Evolutionary conservation across 805 yeast species (phyloP), one percentile per base, ranked within the genome.

Genomic region (Wickerhamia fluorescens): DNA sequence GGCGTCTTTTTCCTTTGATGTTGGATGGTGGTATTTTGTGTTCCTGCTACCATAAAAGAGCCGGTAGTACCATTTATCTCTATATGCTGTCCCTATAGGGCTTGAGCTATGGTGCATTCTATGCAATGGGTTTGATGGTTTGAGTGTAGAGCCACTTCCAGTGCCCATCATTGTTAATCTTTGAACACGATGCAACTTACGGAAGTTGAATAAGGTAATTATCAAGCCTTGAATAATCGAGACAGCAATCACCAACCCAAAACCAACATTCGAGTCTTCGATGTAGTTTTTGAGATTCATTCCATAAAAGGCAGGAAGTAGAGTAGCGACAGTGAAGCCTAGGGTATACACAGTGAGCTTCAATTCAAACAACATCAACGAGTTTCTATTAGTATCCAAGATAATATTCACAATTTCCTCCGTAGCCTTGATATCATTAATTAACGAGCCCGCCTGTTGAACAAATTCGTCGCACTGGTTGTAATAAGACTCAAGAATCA

Each of bases 361-460:
- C 38, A 88, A 60, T 46, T 88, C 95, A 41, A 81, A 76, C 33
- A 88, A 67, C 94, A 88, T 85, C 37, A 88, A 61, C 3, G 94
- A 75, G 56, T 88, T 88, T 59, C 96, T 74, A 47, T 86, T 86
- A 3, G 96, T 85, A 53, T 88, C 96, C 31, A 88, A 56, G 36
- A 88, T 87, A 44, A 88, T 87, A 48, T 87, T 87, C 35, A 85
- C 88, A 48, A 88, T 84, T 45, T 88, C 96, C 49, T 87, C 96
- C 0, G 96, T 88, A 10, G 92, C 83, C 47, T 76, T 77, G 42
- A 88, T 85, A 48, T 88, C 94, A 42, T 77, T 78, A 13, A 83
- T 73, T 32, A 87, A 59, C 4, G 89, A 78, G 24, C 84, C 94
- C 0, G 94, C 78, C 42, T 83, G 89, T 53, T 88, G 96, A 5